Conservation (phyloP, 2,329 filamentous ascomycete species). For the Arthrocladium fulminans region DNA sequence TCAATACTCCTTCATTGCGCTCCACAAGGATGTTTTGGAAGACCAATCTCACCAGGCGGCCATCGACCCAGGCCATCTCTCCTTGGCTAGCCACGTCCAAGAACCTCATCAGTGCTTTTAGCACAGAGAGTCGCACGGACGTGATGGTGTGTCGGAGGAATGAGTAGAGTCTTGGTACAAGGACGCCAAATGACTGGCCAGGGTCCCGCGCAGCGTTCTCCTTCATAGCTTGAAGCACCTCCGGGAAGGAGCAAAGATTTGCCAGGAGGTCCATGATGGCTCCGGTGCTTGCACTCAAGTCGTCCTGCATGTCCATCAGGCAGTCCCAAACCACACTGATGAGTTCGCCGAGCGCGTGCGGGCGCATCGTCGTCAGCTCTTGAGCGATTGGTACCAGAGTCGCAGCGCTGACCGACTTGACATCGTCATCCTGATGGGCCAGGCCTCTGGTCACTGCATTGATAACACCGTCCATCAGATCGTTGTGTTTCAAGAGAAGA, state of each 20-base stretch:
- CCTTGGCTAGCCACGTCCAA: conserved; percentile 71
- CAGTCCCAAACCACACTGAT: conserved; percentile 98
- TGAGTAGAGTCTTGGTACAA: conserved; percentile 89
- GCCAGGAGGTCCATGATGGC: conserved; percentile 97
- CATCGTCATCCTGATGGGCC: conserved; percentile 85
- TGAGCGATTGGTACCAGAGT: conserved; percentile 92
- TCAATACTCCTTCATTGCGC: conserved; percentile 72
- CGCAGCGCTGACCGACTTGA: conserved; percentile 93
- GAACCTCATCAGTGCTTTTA: conserved; percentile 89
- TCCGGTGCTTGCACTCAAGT: conserved; percentile 91
- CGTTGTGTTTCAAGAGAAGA: conserved; percentile 69
- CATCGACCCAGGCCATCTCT: conserved; percentile 85
- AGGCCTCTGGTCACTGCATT: conserved; percentile 90
- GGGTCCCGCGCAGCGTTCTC: conserved; percentile 71
- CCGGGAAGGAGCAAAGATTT: conserved; percentile 86
- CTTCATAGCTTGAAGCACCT: conserved; percentile 92
- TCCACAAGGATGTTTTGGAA: conserved; percentile 96
- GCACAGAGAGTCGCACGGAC: conserved; percentile 82
- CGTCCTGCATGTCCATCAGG: conserved; percentile 90
- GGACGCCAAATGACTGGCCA: conserved; percentile 79
- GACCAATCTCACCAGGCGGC: conserved; percentile 74
- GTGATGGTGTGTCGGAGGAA: conserved; percentile 97
- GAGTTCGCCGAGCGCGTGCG: conserved; percentile 65
- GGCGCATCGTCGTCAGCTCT: conserved; percentile 82
- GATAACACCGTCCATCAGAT: conserved; percentile 87